Evolutionary conservation across 768 basidiomycete species (phyloP), one percentile per base, ranked within the genome.

Genomic region (Termitomyces sp.): DNA sequence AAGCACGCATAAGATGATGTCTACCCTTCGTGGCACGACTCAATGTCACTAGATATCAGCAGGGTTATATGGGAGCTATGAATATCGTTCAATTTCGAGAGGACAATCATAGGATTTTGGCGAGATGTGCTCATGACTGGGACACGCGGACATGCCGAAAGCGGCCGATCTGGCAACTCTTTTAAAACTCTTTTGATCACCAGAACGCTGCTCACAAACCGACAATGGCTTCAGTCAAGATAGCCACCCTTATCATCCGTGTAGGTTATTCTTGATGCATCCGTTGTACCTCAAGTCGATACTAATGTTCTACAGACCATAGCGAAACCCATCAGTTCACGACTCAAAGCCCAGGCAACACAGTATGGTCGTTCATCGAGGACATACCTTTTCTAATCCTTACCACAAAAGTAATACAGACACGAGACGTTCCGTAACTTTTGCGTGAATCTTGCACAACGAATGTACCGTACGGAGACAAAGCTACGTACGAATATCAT

Each of bases 261-360:
- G 86, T 74, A 44, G 3, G 57, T 45, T 38, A 54, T 24, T 30
- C 35, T 32, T 30, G 11, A 41, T 20, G 11, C 26, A 20, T 63
- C 18, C 13, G 1, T 9, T 24, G 5, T 51, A 9, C 16, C 14
- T 28, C 18, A 46, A 45, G 41, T 14, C 30, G 50, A 58, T 38
- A 59, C 45, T 55, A 43, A 50, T 41, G 32, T 59, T 36, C 35
- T 11, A 35, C 57, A 92, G 90, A 92, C 90, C n/a, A 69, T 91
- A 67, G 90, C 90, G 53, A 92, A 92, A 72, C 90, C 91, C 52
- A 90, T 92, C 62, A 85, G 86, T 53, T 71, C 77, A 32, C 77
- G 78, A 52, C 72, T 92, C 47, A 91, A 85, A 71, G 75, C 76
- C 49, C 89, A 90, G 68, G 90, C 86, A 0, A 82, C 78, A 64